Base-by-base conservation (phyloP, 1,139 yeast species). In the Sugiyamaella japonica region DNA sequence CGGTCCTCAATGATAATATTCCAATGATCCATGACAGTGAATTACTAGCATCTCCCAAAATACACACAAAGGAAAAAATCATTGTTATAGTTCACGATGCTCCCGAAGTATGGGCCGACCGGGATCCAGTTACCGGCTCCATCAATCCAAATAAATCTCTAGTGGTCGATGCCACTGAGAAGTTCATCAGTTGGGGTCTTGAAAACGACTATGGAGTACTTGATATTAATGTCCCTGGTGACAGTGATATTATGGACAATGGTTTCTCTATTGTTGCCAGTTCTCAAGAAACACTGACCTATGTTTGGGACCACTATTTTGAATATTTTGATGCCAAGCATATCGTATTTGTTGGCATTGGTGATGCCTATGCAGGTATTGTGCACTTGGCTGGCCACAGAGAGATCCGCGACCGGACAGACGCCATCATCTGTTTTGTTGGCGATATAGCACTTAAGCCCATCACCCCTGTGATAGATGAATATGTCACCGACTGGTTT, bases 371-470 rank as follows among this genome's bases (percentile, higher is more conserved):
- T 66, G 85, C 89, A 52, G 89, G 97, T 1, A 80, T 91, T 43
- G 95, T 91, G 1, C 95, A 91, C 70, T 74, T 93, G 32, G 82
- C 87, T 53, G 97, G 97, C 4, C 96, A 91, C 68, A 78, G 98
- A 52, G 82, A 79, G 38, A 73, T 78, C 10, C 74, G 83, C 41
- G 84, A 82, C 50, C 81, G 85, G 37, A 89, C 87, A 5, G 83
- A 83, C 63, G 90, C 95, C 9, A 81, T 90, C 1, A 80, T 90
- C 36, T 83, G 84, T 48, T 89, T 86, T 66, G 75, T 86, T 25
- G 89, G 85, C 60, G 77, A 84, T 53, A 78, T 85, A 1, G 77
- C 79, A 16, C 73, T 91, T 63, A 83, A 87, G 63, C 84, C 96
- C 0, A 79, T 91, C 54, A 87, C 87, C 7, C 93, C 97, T 7